A percentile compares a stretch with the other conserved stretches of the same genome.
Conservation (phyloP, 805 yeast genomes). For the Jamesozyma gamospora region DNA sequence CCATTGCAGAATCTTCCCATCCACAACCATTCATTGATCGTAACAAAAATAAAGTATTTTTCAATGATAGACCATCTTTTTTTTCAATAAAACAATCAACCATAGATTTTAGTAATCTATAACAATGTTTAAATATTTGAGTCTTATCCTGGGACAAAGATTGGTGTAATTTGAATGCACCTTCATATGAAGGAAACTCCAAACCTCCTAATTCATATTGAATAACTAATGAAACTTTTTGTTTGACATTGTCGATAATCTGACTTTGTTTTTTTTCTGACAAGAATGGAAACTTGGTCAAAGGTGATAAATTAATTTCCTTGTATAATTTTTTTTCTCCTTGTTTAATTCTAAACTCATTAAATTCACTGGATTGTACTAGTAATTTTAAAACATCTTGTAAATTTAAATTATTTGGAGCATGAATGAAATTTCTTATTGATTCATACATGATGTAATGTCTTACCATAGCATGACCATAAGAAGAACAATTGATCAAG, state of each 20-base stretch:
- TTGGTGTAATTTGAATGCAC: conserved; percentile 32
- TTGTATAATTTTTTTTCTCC: conserved; percentile 37
- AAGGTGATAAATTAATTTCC: conserved; percentile 34
- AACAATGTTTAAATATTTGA: conserved; percentile 34
- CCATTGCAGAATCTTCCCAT: conserved; percentile 42
- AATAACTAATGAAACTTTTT: conserved; percentile 35
- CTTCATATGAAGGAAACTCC: conserved; percentile 37
- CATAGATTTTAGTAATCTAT: conserved; percentile 36
- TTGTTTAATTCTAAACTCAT: conserved; percentile 32
- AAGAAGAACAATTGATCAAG: conserved; percentile 29
- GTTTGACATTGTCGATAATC: conserved; percentile 20
- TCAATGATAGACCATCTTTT: conserved; percentile 35
- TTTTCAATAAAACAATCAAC: conserved; percentile 35
- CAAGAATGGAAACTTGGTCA: conserved; percentile 31
- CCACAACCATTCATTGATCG: conserved; percentile 36
- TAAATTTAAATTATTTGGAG: conserved; percentile 8
- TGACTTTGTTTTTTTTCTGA: conserved; percentile 20
- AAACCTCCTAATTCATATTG: conserved; percentile 44
- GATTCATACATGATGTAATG: conserved; percentile 40
- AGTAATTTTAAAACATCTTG: conserved; percentile 23
- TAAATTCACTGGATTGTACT: conserved; percentile 34
- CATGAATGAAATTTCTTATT: conserved; percentile 29
- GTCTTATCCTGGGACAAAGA: conserved; percentile 37
- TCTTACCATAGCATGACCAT: conserved; percentile 41
- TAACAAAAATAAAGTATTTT: conserved; percentile 30